These are phyloP conservation scores for Davidsoniella neocaledoniae DNA, from an alignment of 2,329 filamentous ascomycete genomes.

Conservation along the genomic window DNA sequence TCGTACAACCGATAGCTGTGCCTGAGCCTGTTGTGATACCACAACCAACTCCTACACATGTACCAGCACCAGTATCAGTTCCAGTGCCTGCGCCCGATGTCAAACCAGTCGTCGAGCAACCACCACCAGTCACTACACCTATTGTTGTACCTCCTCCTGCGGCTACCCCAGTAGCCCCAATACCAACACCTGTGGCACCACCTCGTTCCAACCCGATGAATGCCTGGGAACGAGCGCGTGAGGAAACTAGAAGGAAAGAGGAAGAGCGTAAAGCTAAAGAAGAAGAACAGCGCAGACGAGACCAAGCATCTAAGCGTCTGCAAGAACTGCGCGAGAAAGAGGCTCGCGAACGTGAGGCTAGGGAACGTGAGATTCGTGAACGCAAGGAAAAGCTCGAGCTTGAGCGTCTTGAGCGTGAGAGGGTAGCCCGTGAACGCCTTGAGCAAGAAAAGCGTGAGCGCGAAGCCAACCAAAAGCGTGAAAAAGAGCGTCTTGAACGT, in stretches of 20 bases:
- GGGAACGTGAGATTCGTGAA: conserved; percentile 12
- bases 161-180: not conserved
- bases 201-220: conserved; percentile 6
- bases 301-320: conserved; percentile 35
- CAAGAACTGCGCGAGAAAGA: conserved; percentile 41
- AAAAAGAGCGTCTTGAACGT: conserved; percentile 18
- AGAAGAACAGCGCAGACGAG: conserved; percentile 42
- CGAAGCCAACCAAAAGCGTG: conserved; percentile 16
- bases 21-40: not conserved
- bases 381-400: conserved; percentile 13
- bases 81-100: not conserved
- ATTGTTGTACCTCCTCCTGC: not conserved
- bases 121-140: not conserved
- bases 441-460: conserved; percentile 13
- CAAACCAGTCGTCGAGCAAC: not conserved
- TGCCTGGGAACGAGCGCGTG: conserved; percentile 52
- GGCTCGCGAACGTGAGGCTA: conserved; percentile 30
- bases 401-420: conserved; percentile 10
- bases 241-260: conserved; percentile 46
- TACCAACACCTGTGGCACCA: not conserved
- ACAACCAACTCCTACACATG: not conserved
- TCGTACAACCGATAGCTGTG: not conserved
- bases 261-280: conserved; percentile 46
- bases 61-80: not conserved
- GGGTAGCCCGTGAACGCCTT: conserved; percentile 9